Conservation (phyloP, 176 grass and related monocot species). For the Triticum turgidum region DNA sequence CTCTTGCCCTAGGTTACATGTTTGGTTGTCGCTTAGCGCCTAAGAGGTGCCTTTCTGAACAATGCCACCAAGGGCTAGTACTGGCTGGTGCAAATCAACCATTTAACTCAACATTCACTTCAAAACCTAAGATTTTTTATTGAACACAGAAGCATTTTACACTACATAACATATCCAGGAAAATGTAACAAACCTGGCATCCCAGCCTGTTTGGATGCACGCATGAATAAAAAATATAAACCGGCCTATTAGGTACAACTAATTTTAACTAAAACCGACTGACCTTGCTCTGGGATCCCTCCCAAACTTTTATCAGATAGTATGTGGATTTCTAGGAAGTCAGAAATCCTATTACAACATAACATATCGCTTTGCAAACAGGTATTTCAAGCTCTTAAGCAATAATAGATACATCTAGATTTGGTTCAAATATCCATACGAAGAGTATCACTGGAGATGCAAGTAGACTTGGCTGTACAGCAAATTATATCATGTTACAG, state of each 20-base stretch:
- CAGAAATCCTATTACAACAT: constrained; percentile 1
- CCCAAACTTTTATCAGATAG: constrained; percentile 18
- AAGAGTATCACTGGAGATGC: background rate
- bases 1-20: too few relatives aligned
- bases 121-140: background rate
- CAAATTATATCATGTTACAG: background rate
- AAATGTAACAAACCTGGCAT: background rate
- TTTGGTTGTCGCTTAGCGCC: too few relatives aligned
- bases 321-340: background rate
- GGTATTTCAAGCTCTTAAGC: background rate
- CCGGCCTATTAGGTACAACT: background rate
- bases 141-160: background rate
- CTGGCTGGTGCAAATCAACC: background rate
- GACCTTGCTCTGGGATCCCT: background rate
- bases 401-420: background rate
- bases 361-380: background rate
- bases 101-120: background rate
- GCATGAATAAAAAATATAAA: background rate
- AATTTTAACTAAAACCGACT: background rate
- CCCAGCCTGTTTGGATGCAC: background rate
- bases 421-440: background rate
- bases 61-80: background rate
- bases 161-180: background rate
- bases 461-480: background rate
- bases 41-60: too few relatives aligned